Evolutionary conservation across 306 rosid species (phyloP), one percentile per base, ranked within the genome.

Genomic region (Quillaja saponaria): DNA sequence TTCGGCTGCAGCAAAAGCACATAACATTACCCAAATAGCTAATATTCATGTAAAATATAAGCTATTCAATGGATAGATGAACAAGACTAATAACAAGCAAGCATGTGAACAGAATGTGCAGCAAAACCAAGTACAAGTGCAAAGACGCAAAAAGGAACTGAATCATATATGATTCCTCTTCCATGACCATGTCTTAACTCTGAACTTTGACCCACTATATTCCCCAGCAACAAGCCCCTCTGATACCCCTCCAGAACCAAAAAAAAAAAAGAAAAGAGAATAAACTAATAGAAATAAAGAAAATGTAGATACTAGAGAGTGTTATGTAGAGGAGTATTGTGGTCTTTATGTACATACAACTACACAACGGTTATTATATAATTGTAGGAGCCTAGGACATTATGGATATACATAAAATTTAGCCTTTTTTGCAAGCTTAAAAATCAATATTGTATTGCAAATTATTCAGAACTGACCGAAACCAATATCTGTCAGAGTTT

Each of bases 1-100:
- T 87, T 94, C 6, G 99, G 99, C 99, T 94, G 87, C 81, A 71
- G 48, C 61, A 76, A 73, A 58, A 71, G 44, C 56, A 76, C 53
- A 75, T 50, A 34, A 49, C 25, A 60, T 64, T 59, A 75, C 52
- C 67, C 63, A 42, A 47, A 50, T 12, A 81, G 79, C 21, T 56
- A 20, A 55, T 28, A 63, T 28, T 58, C 37, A 38, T 19, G 40
- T 19, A 54, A 59, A 47, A 52, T 16, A 64, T 18, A 55, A 59
- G n/a, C n/a, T 53, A 58, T 31, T 14, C 34, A 21, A 52, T 16
- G 67, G 40, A 64, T 33, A 35, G 52, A 51, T 39, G 63, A 64
- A 69, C 54, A 58, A 63, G 68, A 57, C 75, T 52, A 16, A 40
- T 8, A 20, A 40, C 37, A 53, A 50, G 48, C 44, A 77, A 65